phyloP scores from a whole-genome alignment of 2,329 filamentous ascomycete species.

The Trematosphaeria pertusa region DNA sequence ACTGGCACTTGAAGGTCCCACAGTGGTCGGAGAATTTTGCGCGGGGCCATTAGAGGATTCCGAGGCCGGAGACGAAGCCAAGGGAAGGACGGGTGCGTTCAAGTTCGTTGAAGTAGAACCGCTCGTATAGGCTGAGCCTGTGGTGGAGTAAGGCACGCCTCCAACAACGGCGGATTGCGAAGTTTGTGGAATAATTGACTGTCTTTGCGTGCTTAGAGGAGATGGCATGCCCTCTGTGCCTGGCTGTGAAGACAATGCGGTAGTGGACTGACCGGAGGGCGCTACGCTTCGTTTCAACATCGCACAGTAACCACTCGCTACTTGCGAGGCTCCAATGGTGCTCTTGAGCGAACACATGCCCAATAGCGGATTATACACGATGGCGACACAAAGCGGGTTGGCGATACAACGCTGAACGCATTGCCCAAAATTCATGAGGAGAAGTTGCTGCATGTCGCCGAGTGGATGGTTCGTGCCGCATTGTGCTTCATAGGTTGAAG shows the following conservation, averaged over 20 bases:
- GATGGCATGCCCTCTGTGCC: too few relatives aligned
- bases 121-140: too few relatives aligned
- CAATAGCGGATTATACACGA: constrained; percentile 6
- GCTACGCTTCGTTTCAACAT: not conserved
- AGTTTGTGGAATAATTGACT: too few relatives aligned
- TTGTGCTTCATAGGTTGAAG: constrained; percentile 4
- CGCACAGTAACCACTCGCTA: constrained; percentile 1
- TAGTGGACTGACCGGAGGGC: not conserved
- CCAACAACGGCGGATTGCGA: too few relatives aligned
- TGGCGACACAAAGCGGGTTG: constrained; percentile 2
- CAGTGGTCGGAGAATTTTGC: not conserved
- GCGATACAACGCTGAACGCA: constrained; percentile 4
- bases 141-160: too few relatives aligned
- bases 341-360: constrained; percentile 5
- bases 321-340: not conserved
- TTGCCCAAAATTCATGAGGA: constrained; percentile 1
- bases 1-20: not conserved
- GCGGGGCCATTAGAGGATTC: not conserved
- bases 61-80: too few relatives aligned
- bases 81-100: too few relatives aligned
- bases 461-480: constrained; percentile 3
- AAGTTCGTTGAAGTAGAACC: too few relatives aligned
- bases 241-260: too few relatives aligned
- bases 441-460: constrained; percentile 1
- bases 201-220: too few relatives aligned